Conservation (phyloP, 176 grass and related monocot genomes). For the Oryza australiensis region DNA sequence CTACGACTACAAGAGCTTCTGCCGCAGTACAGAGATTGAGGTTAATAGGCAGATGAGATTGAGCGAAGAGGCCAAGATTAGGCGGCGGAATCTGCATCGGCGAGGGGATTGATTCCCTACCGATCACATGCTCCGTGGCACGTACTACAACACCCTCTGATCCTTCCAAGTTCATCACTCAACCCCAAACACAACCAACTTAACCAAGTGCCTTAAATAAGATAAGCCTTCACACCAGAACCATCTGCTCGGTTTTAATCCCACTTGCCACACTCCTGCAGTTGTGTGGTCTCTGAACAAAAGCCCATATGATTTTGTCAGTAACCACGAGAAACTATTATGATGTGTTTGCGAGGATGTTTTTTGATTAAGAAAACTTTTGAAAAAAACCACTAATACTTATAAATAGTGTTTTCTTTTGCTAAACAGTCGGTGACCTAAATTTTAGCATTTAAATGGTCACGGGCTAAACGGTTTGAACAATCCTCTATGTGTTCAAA, state of each 20-base stretch:
- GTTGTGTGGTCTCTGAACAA: neutral
- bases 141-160: neutral
- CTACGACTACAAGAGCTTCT: neutral
- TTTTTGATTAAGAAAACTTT: too few species aligned
- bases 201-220: neutral
- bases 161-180: neutral
- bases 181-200: neutral
- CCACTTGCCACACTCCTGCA: constrained; percentile 30
- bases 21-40: neutral
- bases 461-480: too few species aligned
- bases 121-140: neutral
- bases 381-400: too few species aligned
- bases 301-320: neutral
- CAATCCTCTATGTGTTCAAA: too few species aligned
- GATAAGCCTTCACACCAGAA: neutral
- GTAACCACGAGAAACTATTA: neutral
- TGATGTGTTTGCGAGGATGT: too few species aligned
- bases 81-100: constrained; percentile 9
- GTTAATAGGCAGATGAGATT: neutral
- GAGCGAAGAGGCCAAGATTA: constrained; percentile 16
- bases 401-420: too few species aligned
- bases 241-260: neutral
- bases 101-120: neutral
- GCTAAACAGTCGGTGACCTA: too few species aligned
- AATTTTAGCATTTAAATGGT: too few species aligned